Percentiles rank a stretch among this genome's conserved stretches.
phyloP scores from a whole-genome alignment of 768 basidiomycete species.

The Amanita pallidorosea region DNA sequence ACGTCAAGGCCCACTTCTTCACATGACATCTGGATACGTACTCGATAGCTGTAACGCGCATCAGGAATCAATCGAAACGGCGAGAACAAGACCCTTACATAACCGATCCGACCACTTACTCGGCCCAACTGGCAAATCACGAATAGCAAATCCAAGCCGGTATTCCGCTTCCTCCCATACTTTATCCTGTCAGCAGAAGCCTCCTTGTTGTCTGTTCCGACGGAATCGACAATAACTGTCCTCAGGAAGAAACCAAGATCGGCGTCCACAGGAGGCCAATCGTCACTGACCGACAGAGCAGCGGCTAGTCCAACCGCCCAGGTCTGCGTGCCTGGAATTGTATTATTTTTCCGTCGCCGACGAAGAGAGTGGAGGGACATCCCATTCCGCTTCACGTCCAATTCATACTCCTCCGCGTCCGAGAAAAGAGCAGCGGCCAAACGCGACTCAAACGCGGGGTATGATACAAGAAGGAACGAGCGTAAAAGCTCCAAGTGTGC shows the following conservation, averaged over 20 bases:
- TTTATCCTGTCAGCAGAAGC: slow-evolving; percentile 11
- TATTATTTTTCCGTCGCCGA: slow-evolving; percentile 16
- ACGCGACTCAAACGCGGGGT: slow-evolving; percentile 61
- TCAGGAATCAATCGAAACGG: slow-evolving; percentile 16
- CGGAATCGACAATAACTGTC: slow-evolving; percentile 77
- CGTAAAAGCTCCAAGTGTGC: slow-evolving; percentile 60
- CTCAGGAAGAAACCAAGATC: slow-evolving; percentile 77
- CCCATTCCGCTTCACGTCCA: slow-evolving; percentile 22
- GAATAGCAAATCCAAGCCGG: slow-evolving; percentile 77
- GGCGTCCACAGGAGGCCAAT: slow-evolving; percentile 82
- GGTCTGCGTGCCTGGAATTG: slow-evolving; percentile 19
- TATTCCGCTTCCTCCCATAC: slow-evolving; percentile 55
- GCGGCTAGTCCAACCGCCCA: slow-evolving; percentile 71
- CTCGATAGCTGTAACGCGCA: slow-evolving; percentile 31
- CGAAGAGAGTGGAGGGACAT: slow-evolving; percentile 24
- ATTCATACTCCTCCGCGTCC: slow-evolving; percentile 46
- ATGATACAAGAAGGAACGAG: slow-evolving; percentile 66
- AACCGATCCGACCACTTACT: slow-evolving; percentile 75
- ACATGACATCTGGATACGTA: slow-evolving; percentile 3
- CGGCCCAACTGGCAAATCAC: slow-evolving; percentile 53
- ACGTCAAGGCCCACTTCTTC: slow-evolving; percentile 5
- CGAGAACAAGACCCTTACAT: slow-evolving; percentile 35
- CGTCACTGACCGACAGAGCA: slow-evolving; percentile 55
- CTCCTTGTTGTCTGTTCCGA: slow-evolving; percentile 28
- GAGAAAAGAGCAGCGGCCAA: slow-evolving; percentile 69